These are phyloP conservation scores for Elongisporangium senticosum DNA, from an alignment of 352 stramenopile species.

Conservation along the genomic window DNA sequence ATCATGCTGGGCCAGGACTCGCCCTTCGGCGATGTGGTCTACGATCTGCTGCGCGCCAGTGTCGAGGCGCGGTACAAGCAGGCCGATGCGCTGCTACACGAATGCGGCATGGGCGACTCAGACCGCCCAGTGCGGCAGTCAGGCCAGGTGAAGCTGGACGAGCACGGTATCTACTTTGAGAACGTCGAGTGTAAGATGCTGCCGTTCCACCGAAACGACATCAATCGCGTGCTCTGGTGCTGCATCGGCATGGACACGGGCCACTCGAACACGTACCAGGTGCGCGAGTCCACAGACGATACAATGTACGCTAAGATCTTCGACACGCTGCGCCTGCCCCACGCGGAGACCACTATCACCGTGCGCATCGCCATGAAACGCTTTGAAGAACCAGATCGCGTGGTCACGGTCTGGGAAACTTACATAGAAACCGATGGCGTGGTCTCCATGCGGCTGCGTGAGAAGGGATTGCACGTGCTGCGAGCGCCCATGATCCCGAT, in stretches of 20 bases:
- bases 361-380: constrained; percentile 20
- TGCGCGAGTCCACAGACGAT: constrained; percentile 11
- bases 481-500: background rate
- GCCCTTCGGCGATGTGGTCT: too few species aligned
- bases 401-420: constrained; percentile 25
- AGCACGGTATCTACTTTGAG: constrained; percentile 19
- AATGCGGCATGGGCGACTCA: too few species aligned
- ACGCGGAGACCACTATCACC: constrained; percentile 18
- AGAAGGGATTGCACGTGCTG: constrained; percentile 25
- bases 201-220: constrained; percentile 13
- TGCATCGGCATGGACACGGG: constrained; percentile 14
- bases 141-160: too few species aligned
- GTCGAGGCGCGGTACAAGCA: too few species aligned
- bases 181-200: constrained; percentile 28
- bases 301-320: constrained; percentile 20
- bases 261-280: constrained; percentile 6
- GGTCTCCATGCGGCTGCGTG: constrained; percentile 21
- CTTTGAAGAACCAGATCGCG: constrained; percentile 15
- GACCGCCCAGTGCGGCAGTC: too few species aligned
- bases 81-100: too few species aligned
- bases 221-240: constrained; percentile 23
- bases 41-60: too few species aligned
- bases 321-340: constrained; percentile 16
- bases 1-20: too few species aligned
- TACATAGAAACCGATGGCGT: constrained; percentile 25